phyloP scores from a whole-genome alignment of 352 stramenopile species.

The Globisporangium radiosum region DNA sequence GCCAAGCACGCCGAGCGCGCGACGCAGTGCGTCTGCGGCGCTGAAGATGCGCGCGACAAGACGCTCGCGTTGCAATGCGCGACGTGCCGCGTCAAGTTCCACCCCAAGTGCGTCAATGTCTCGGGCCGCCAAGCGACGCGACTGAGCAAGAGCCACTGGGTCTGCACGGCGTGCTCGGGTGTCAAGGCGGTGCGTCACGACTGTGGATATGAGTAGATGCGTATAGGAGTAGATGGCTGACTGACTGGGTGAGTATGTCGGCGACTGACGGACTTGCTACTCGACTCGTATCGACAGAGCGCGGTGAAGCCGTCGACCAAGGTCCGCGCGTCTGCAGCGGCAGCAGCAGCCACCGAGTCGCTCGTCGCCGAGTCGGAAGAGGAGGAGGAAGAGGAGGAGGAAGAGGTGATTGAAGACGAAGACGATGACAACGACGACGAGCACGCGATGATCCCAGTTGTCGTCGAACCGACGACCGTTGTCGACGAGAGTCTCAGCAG shows the following conservation, averaged over 20 bases:
- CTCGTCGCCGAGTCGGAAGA: constrained; percentile 1
- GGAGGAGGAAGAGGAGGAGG: constrained; percentile 4
- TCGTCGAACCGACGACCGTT: background rate
- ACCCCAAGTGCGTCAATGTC: constrained; percentile 79
- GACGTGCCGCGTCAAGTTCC: constrained; percentile 60
- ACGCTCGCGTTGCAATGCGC: constrained; percentile 51
- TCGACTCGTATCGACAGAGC: background rate
- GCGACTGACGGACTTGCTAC: background rate
- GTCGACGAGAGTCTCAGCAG: background rate
- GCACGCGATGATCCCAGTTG: background rate
- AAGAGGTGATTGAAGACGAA: constrained; percentile 8
- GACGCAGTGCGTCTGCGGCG: constrained; percentile 43
- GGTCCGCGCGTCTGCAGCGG: background rate
- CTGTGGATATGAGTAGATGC: background rate
- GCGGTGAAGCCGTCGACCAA: constrained; percentile 10
- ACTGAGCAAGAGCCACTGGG: constrained; percentile 45
- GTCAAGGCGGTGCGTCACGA: too few relatives aligned
- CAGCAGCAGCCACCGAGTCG: background rate
- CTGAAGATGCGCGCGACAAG: constrained; percentile 33
- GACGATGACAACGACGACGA: background rate
- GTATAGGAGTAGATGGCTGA: background rate
- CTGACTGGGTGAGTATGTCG: background rate
- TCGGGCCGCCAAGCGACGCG: constrained; percentile 54
- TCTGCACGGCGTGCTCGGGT: constrained; percentile 23
- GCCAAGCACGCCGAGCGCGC: constrained; percentile 32